These are phyloP conservation scores for Sporothrix pallida DNA, from an alignment of 2,329 filamentous ascomycete genomes.

Conservation along the genomic window DNA sequence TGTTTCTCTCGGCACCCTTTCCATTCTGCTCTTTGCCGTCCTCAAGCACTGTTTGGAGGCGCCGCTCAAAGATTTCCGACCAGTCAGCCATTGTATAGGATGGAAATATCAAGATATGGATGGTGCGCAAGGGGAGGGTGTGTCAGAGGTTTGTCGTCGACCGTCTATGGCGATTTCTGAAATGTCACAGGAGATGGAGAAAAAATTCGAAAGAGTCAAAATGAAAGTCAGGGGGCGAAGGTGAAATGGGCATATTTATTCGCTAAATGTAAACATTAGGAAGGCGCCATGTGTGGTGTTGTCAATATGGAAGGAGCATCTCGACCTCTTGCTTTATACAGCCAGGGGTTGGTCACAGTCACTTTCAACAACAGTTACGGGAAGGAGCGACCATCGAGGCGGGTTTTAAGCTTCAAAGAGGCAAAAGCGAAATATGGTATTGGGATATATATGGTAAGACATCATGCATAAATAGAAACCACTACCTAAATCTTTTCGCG, in stretches of 20 bases:
- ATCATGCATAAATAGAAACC: background rate
- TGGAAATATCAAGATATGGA: background rate
- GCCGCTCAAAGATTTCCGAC: slow-evolving; percentile 36
- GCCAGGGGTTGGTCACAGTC: background rate
- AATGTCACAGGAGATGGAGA: no score
- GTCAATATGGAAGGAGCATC: slow-evolving; percentile 10
- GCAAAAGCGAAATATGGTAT: background rate
- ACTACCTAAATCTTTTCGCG: background rate
- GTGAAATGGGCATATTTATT: background rate
- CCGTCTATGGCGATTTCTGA: no score
- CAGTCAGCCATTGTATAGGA: slow-evolving; percentile 33
- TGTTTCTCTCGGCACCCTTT: background rate
- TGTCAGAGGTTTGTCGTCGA: no score
- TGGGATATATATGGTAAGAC: slow-evolving; percentile 24
- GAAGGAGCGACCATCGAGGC: slow-evolving; percentile 12
- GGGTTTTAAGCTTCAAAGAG: background rate
- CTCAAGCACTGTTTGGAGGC: slow-evolving; percentile 33
- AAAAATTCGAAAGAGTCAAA: no score
- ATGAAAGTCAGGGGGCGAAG: background rate
- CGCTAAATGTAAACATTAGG: slow-evolving; percentile 10
- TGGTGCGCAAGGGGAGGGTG: background rate
- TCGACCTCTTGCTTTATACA: background rate
- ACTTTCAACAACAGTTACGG: background rate
- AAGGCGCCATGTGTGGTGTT: background rate
- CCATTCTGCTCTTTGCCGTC: background rate